Percentiles rank a stretch among this genome's conserved stretches.
Conservation (phyloP, 768 basidiomycete species). For the Russula emetica region DNA sequence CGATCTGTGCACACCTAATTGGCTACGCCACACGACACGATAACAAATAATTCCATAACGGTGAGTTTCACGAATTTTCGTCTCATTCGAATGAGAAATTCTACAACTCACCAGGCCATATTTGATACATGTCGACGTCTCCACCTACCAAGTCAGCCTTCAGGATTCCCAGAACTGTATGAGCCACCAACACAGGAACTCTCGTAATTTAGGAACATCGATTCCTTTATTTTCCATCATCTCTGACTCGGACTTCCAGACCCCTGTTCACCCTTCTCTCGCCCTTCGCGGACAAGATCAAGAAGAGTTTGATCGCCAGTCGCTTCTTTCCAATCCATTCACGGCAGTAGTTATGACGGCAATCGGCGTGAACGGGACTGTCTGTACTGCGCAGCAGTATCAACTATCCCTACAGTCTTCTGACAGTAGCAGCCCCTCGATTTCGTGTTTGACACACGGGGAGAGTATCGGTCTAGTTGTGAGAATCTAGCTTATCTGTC, state of each 20-base stretch:
- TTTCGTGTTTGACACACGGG: conserved; percentile 35
- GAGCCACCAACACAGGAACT: background rate
- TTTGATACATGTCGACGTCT: no score
- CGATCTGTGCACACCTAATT: no score
- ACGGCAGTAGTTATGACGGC: background rate
- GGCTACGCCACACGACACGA: conserved; percentile 10
- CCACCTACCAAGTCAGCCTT: no score
- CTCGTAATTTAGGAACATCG: background rate
- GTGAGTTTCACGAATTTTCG: no score
- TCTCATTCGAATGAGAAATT: no score
- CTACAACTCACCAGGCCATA: no score
- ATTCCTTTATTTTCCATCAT: background rate
- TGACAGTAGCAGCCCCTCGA: background rate
- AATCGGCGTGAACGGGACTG: conserved; percentile 14
- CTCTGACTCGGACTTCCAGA: background rate
- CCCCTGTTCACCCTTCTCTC: background rate
- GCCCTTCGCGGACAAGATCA: background rate
- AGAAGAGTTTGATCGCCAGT: background rate
- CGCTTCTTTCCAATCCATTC: background rate
- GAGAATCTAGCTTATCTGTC: conserved; percentile 6
- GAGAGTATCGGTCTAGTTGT: conserved; percentile 40
- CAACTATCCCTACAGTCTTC: background rate
- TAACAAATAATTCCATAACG: no score
- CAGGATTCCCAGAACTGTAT: background rate
- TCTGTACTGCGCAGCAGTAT: conserved; percentile 12